Evolutionary conservation across 2,329 filamentous ascomycete species (phyloP), one percentile per base, ranked within the genome.

Genomic region (Neopestalotiopsis sp.): DNA sequence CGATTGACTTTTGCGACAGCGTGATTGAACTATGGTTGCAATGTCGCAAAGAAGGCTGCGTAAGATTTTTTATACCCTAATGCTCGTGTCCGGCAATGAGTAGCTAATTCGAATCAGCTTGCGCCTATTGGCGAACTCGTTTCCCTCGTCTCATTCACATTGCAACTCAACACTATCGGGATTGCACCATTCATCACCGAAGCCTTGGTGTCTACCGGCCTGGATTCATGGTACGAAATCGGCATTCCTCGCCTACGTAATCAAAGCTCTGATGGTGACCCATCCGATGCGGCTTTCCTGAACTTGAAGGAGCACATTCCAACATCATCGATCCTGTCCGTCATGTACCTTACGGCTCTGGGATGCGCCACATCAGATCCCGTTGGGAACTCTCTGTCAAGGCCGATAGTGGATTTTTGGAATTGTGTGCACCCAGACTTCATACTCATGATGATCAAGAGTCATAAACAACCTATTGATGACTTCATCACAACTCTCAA

Each of bases 21-120:
- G 79, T 94, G 24, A 85, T 93, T 64, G 83, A 86, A 17, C 78
- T 95, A 14, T 95, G 93, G 92, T 84, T 85, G 17, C 86, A 85
- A 24, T 94, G 92, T 76, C 80, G 91, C 6, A 82, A 87, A 12
- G 92, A 95, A 73, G 83, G 84, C 72, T 74, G 72, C 53, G 77
- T 79, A 64, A 71, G 77, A 14, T 53, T 17, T n/a, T 73, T 76
- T 7, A 49, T 20, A 63, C 24, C 49, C 20, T n/a, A 20, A 20
- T 66, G 30, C 12, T 28, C 10, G 7, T 66, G 12, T 59, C 17
- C 2, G 5, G 32, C 6, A 13, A 38, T 32, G 49, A 67, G 24
- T 34, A n/a, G 17, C 62, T 20, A 67, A 59, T 9, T 38, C 20
- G 32, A 1, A n/a, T 45, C 28, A 70, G 69, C 89, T 90, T 74